These are phyloP conservation scores for Albifimbria verrucaria DNA, from an alignment of 2,329 filamentous ascomycete species.

Conservation along the genomic window DNA sequence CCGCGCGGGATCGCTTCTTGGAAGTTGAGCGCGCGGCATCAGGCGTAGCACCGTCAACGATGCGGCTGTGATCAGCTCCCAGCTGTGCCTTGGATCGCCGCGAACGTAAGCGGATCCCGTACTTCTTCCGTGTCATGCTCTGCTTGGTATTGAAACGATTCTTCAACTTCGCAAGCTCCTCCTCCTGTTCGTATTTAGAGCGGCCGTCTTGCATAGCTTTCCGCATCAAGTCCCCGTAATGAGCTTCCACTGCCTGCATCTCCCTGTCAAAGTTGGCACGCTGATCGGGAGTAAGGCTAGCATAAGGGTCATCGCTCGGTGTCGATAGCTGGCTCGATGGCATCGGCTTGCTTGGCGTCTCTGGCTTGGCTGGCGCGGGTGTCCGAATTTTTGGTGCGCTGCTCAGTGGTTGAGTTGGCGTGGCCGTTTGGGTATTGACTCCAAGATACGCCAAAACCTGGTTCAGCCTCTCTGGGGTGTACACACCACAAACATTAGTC, in stretches of 20 bases:
- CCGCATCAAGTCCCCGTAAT: conserved; percentile 39
- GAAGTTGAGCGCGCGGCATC: conserved; percentile 1
- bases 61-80: conserved; percentile 37
- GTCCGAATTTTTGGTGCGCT: not conserved
- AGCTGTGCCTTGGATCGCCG: conserved; percentile 46
- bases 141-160: conserved; percentile 55
- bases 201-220: conserved; percentile 32
- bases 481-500: conserved; percentile 44
- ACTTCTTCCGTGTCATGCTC: conserved; percentile 55
- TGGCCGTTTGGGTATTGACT: too few relatives aligned
- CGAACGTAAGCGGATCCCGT: conserved; percentile 51
- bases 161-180: conserved; percentile 38
- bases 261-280: conserved; percentile 20
- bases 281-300: conserved; percentile 34
- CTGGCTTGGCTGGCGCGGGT: not conserved
- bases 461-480: conserved; percentile 16
- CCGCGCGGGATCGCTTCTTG: conserved; percentile 16
- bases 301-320: conserved; percentile 37
- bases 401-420: not conserved
- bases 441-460: too few relatives aligned
- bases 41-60: conserved; percentile 15
- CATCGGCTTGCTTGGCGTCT: not conserved
- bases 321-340: conserved; percentile 4
- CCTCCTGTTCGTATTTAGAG: conserved; percentile 26
- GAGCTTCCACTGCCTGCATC: conserved; percentile 26